Percentiles rank a stretch among this genome's conserved stretches.
These are phyloP conservation scores for Solanum habrochaites DNA, from an alignment of 257 asterid genomes.

Conservation along the genomic window DNA sequence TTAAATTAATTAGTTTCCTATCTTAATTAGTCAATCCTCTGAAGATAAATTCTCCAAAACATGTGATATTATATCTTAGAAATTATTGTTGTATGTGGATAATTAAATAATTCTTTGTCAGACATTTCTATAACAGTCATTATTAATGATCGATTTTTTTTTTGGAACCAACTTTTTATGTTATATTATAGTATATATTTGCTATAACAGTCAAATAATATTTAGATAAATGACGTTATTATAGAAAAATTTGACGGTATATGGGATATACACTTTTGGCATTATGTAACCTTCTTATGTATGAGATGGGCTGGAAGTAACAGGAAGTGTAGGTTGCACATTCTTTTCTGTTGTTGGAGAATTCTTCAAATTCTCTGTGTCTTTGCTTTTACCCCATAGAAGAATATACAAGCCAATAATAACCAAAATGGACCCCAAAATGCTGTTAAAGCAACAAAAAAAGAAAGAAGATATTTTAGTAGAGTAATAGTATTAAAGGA, in stretches of 20 bases:
- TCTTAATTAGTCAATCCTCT: not conserved
- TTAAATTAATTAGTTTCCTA: too few species aligned
- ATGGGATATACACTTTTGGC: not conserved
- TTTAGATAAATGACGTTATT: not conserved
- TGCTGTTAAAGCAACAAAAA: conserved; percentile 25
- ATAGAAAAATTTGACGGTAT: not conserved
- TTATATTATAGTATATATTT: not conserved
- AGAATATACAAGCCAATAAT: conserved; percentile 53
- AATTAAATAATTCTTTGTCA: not conserved
- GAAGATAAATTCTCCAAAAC: not conserved
- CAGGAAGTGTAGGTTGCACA: conserved; percentile 1
- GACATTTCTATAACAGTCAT: not conserved
- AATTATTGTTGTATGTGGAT: not conserved
- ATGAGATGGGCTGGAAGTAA: not conserved
- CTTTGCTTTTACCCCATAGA: conserved; percentile 73
- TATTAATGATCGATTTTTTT: not conserved
- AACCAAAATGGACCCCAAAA: conserved; percentile 57
- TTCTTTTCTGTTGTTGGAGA: conserved; percentile 4
- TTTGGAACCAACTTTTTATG: not conserved
- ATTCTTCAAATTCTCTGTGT: conserved; percentile 11
- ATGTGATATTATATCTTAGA: not conserved
- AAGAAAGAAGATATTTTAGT: not conserved
- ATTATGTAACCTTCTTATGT: not conserved
- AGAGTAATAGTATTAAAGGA: not conserved
- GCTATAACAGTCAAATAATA: not conserved